Evolutionary conservation across 139 green algal genomes (phyloP), one percentile per base, ranked within the genome.

Genomic region (Chlamydomonas sp.): DNA sequence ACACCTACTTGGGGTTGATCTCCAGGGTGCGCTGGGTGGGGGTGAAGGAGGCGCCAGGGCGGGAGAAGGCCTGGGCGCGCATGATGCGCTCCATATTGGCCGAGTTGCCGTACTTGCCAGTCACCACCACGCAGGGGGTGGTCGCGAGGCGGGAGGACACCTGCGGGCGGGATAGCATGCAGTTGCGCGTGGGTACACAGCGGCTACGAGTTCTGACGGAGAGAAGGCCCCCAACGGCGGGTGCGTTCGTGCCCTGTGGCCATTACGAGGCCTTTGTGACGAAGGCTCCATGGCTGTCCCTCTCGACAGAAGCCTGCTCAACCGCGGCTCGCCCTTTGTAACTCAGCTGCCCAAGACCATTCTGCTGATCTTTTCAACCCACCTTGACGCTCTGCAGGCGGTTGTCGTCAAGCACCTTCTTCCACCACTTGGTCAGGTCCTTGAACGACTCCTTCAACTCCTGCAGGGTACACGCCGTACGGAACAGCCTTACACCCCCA

Each of bases 21-120:
- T 99, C 98, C 63, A 99, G 94, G 3, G 63, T 79, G 75, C 84
- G 84, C 76, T 88, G 84, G 3, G 72, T 62, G 16, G 75, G 75
- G 3, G 64, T 77, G 83, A 87, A 79, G 7, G 78, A 85, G 63
- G 31, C 58, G 64, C 74, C 68, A 4, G 62, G n/a, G 82, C 96
- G 89, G n/a, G 76, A 79, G 60, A 98, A 85, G 20, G 97, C 92
- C 91, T 94, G 93, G 0, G 95, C 89, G 20, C 90, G 94, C 94
- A 98, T 98, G 93, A 99, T 99, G 81, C 96, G 94, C 95, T 99
- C 96, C 98, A 99, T 99, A 93, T 99, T 99, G 78, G 98, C 98
- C 12, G 89, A 96, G 94, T 97, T 98, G 57, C 98, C 98, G 87
- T 98, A 99, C 92, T 99, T 98, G 92, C 89, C 93, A 6, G 96